These are phyloP conservation scores for Penicilliopsis zonata DNA, from an alignment of 495 filamentous ascomycete genomes.

Conservation along the genomic window DNA sequence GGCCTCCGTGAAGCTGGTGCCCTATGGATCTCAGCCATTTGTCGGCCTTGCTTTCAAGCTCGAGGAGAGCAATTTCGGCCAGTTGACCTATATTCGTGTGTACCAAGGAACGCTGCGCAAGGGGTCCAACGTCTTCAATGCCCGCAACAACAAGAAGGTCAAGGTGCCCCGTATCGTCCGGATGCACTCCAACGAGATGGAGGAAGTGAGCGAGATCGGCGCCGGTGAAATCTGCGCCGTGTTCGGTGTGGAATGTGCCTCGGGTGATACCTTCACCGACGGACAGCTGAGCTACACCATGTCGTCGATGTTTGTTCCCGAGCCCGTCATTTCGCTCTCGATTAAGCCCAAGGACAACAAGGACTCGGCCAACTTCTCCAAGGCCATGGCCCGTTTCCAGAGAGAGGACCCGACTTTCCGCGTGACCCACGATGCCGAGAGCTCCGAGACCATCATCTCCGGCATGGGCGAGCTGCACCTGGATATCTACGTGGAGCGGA, in stretches of 20 bases:
- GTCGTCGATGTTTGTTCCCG: slow-evolving; percentile 98
- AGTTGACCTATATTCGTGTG: slow-evolving; percentile 96
- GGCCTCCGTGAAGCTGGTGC: slow-evolving; percentile 68
- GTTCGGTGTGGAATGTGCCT: slow-evolving; percentile 96
- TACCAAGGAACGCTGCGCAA: slow-evolving; percentile 91
- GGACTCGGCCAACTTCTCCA: slow-evolving; percentile 89
- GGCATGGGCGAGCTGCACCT: slow-evolving; percentile 98
- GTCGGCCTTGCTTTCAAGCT: slow-evolving; percentile 98
- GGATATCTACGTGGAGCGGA: slow-evolving; percentile 95
- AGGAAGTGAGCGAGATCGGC: slow-evolving; percentile 82
- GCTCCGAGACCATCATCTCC: slow-evolving; percentile 90
- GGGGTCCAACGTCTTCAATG: slow-evolving; percentile 84
- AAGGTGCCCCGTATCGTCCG: slow-evolving; percentile 95
- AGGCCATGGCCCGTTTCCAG: slow-evolving; percentile 98
- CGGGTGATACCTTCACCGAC: slow-evolving; percentile 97
- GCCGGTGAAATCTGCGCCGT: slow-evolving; percentile 98
- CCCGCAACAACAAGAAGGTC: slow-evolving; percentile 87
- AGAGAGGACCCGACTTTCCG: slow-evolving; percentile 98
- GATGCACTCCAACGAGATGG: slow-evolving; percentile 99
- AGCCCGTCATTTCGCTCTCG: slow-evolving; percentile 93
- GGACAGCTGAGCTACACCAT: slow-evolving; percentile 87
- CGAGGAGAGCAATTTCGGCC: slow-evolving; percentile 97
- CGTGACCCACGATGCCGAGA: slow-evolving; percentile 81
- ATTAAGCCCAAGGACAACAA: slow-evolving; percentile 94
- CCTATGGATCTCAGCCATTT: slow-evolving; percentile 87